These are phyloP conservation scores for Lentinus brumalis DNA, from an alignment of 768 basidiomycete genomes.

Conservation along the genomic window DNA sequence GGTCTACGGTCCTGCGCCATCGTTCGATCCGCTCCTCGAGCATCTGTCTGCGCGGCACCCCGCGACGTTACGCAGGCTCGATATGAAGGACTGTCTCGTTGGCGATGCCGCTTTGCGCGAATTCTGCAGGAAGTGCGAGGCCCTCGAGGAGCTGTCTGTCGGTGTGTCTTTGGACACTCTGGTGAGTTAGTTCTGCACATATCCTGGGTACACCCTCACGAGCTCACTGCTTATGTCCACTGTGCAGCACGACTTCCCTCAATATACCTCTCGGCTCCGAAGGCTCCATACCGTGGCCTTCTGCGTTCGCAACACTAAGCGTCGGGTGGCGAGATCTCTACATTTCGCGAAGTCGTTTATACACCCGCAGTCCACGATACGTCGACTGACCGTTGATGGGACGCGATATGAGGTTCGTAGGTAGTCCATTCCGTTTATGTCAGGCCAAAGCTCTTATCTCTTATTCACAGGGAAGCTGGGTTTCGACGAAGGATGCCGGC, in stretches of 20 bases:
- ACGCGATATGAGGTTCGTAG: constrained; percentile 16
- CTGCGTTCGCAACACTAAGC: constrained; percentile 3
- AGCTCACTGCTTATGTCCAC: too few species aligned
- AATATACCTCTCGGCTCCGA: neutral
- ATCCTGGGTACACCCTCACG: too few species aligned
- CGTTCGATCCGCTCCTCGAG: constrained; percentile 41
- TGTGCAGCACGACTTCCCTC: neutral
- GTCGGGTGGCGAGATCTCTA: neutral
- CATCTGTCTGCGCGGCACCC: constrained; percentile 40
- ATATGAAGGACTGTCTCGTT: constrained; percentile 34
- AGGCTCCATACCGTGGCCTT: constrained; percentile 3
- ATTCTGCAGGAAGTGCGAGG: constrained; percentile 34
- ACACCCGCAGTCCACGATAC: neutral
- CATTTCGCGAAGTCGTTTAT: neutral
- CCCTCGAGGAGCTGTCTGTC: constrained; percentile 40
- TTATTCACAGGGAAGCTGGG: constrained; percentile 10
- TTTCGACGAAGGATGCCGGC: neutral
- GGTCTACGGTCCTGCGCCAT: constrained; percentile 25
- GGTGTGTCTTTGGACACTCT: constrained; percentile 34
- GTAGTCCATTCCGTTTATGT: neutral
- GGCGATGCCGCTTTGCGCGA: constrained; percentile 27
- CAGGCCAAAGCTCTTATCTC: neutral
- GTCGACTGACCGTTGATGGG: constrained; percentile 13
- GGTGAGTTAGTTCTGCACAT: constrained; percentile 28
- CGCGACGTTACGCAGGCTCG: constrained; percentile 35